phyloP scores from a whole-genome alignment of 176 grass and related monocot species.

The Tuctoria greenei region DNA sequence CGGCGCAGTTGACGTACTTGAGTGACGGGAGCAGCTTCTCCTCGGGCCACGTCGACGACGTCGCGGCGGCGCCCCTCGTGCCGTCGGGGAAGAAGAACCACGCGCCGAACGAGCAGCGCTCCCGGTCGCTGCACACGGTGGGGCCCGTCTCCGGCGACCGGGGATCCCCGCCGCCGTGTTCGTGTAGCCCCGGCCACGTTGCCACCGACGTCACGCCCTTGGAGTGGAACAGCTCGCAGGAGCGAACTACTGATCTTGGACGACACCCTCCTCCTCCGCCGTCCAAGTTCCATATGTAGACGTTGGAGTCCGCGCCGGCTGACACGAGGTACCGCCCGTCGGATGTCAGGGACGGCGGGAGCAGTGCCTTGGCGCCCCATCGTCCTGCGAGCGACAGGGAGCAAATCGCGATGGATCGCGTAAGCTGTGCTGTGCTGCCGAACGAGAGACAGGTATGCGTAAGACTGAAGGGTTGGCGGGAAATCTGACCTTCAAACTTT shows the following conservation, averaged over 20 bases:
- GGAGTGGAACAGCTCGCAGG: slow-evolving; percentile 61
- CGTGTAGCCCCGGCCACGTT: slow-evolving; percentile 44
- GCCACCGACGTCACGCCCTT: slow-evolving; percentile 51
- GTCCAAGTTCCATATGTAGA: slow-evolving; percentile 62
- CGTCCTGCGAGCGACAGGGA: slow-evolving; percentile 45
- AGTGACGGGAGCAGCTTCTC: slow-evolving; percentile 51
- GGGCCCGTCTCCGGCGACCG: not conserved
- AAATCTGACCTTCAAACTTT: slow-evolving; percentile 67
- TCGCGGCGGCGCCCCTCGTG: slow-evolving; percentile 35
- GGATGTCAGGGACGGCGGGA: slow-evolving; percentile 53
- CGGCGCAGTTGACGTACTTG: not conserved
- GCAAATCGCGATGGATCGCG: not conserved
- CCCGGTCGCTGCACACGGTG: slow-evolving; percentile 31
- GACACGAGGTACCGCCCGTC: slow-evolving; percentile 66
- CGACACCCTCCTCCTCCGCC: not conserved
- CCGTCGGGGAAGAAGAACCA: slow-evolving; percentile 52
- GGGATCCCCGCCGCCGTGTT: not conserved
- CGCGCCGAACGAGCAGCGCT: slow-evolving; percentile 49
- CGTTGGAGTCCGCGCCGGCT: slow-evolving; percentile 47
- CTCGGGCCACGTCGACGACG: slow-evolving; percentile 83
- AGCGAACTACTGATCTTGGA: slow-evolving; percentile 30
- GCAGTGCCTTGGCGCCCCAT: slow-evolving; percentile 44
- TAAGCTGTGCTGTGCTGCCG: not conserved
- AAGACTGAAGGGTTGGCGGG: not conserved
- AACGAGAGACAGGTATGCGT: not conserved